Percentiles rank a stretch among this genome's conserved stretches.
These are phyloP conservation scores for Acanthamoeba lugdunensis DNA, from an alignment of 208 protist genomes.

Conservation along the genomic window DNA sequence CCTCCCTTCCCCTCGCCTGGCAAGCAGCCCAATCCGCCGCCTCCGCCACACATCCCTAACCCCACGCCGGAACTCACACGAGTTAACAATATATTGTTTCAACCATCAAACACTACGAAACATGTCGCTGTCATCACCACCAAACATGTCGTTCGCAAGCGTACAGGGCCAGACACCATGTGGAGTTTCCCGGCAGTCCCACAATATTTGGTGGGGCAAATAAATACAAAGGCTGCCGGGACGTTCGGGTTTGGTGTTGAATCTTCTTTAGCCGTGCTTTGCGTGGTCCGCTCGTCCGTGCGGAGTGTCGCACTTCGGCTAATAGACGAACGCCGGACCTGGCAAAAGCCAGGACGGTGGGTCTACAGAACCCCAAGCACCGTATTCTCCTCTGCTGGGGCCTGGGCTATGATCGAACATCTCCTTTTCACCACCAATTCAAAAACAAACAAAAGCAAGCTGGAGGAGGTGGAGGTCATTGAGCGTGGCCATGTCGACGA, in stretches of 20 bases:
- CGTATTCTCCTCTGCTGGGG: slow-evolving; percentile 47
- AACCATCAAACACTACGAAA: not conserved
- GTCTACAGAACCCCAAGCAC: slow-evolving; percentile 62
- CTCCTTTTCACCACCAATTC: not conserved
- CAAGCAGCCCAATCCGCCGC: not conserved
- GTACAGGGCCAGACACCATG: too few relatives aligned
- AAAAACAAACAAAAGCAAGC: too few relatives aligned
- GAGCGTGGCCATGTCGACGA: slow-evolving; percentile 1
- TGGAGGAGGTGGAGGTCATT: not conserved
- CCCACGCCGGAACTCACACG: too few relatives aligned
- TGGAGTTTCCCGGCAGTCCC: not conserved
- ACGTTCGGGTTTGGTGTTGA: not conserved
- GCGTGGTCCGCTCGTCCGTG: not conserved
- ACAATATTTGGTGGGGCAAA: not conserved
- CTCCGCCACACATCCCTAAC: not conserved
- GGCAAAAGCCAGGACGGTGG: not conserved
- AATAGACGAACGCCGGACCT: slow-evolving; percentile 9
- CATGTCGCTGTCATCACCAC: too few relatives aligned
- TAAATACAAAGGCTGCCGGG: not conserved
- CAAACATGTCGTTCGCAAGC: too few relatives aligned
- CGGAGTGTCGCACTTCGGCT: not conserved
- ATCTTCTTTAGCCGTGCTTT: slow-evolving; percentile 66
- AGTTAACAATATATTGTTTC: not conserved
- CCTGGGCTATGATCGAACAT: slow-evolving; percentile 54
- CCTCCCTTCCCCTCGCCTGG: slow-evolving; percentile 6